Percentiles rank a stretch among this genome's conserved stretches.
Evolutionary conservation across 1,139 yeast species (phyloP).

Genomic region (Chernovozyma aurita): DNA sequence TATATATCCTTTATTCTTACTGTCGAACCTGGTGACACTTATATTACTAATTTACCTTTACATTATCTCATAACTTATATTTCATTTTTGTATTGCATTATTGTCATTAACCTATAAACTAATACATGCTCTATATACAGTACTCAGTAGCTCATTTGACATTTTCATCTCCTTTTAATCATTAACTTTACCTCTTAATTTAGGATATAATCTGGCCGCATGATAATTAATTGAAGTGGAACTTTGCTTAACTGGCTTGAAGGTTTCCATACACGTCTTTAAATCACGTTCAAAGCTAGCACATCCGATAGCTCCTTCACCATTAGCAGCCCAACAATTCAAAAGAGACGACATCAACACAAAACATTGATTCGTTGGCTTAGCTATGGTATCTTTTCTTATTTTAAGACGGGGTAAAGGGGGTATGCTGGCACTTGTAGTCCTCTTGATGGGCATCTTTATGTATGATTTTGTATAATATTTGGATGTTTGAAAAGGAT

Average conservation of each 20-base stretch:
- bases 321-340: slow-evolving; percentile 96
- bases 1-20: no score
- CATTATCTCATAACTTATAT: slow-evolving; percentile 76
- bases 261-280: slow-evolving; percentile 45
- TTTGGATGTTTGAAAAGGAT: slow-evolving; percentile 27
- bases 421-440: slow-evolving; percentile 44
- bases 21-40: no score
- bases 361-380: slow-evolving; percentile 65
- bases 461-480: no score
- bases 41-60: slow-evolving; percentile 58
- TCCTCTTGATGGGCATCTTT: slow-evolving; percentile 10
- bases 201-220: slow-evolving; percentile 75
- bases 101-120: slow-evolving; percentile 45
- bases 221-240: slow-evolving; percentile 68
- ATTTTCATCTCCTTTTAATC: slow-evolving; percentile 39
- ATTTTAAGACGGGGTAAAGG: slow-evolving; percentile 74
- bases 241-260: slow-evolving; percentile 43
- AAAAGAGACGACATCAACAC: slow-evolving; percentile 81
- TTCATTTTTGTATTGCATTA: slow-evolving; percentile 81
- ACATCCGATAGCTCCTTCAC: slow-evolving; percentile 74
- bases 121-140: slow-evolving; percentile 9
- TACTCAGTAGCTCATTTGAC: no score
- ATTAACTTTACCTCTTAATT: slow-evolving; percentile 70
- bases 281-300: slow-evolving; percentile 52
- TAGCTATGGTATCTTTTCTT: slow-evolving; percentile 56